Percentiles rank a stretch among this genome's conserved stretches.
Conservation (phyloP, 306 rosid genomes). For the Coriaria nepalensis region DNA sequence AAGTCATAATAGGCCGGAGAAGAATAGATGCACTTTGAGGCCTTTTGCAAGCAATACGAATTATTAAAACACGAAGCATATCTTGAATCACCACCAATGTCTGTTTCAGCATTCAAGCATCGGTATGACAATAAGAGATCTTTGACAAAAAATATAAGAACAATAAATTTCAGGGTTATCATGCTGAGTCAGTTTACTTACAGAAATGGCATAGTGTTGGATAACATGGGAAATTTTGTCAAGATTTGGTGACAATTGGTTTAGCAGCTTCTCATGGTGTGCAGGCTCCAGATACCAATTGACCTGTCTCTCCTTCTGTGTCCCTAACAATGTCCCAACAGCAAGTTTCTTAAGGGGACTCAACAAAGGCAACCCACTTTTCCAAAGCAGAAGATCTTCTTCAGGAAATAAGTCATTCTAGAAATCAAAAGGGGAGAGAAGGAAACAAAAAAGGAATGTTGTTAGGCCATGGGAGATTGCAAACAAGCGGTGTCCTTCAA, state of each 20-base stretch:
- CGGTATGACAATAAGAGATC: background rate
- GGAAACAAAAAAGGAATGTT: background rate
- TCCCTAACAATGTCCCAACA: constrained; percentile 71
- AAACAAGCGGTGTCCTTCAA: too few relatives aligned
- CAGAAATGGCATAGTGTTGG: constrained; percentile 85
- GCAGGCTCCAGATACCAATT: constrained; percentile 82
- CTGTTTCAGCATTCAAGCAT: constrained; percentile 27
- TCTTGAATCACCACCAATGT: constrained; percentile 79
- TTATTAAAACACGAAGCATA: constrained; percentile 67
- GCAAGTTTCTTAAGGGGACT: constrained; percentile 76
- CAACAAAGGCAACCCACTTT: constrained; percentile 73
- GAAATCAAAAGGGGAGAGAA: constrained; percentile 16
- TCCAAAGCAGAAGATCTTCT: constrained; percentile 92
- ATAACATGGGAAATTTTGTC: constrained; percentile 73
- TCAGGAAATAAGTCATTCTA: constrained; percentile 90
- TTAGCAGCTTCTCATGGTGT: constrained; percentile 60
- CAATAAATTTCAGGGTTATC: background rate
- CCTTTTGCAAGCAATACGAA: constrained; percentile 57
- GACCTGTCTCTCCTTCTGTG: constrained; percentile 58
- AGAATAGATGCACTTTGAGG: constrained; percentile 48
- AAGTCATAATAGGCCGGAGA: constrained; percentile 50
- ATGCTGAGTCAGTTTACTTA: constrained; percentile 33
- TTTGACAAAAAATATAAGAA: background rate
- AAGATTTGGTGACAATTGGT: constrained; percentile 64
- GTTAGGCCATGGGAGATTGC: background rate